phyloP scores from a whole-genome alignment of 2,329 filamentous ascomycete genomes.

The Diplodia sapinea region DNA sequence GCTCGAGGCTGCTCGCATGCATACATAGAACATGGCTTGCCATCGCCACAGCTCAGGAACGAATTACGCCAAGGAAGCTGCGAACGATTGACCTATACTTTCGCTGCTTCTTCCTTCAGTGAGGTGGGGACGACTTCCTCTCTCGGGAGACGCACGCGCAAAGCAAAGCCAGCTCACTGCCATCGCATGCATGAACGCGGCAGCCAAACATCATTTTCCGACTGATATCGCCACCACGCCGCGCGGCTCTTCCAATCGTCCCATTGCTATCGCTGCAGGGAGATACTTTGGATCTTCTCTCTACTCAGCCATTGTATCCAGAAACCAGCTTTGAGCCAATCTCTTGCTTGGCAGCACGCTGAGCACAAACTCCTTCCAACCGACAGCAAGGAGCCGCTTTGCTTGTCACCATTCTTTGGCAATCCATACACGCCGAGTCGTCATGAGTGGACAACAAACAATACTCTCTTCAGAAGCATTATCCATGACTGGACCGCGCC shows the following conservation, averaged over 20 bases:
- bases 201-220: not conserved
- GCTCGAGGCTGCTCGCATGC: too few relatives aligned
- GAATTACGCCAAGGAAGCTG: not conserved
- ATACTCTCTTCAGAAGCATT: not conserved
- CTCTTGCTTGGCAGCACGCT: not conserved
- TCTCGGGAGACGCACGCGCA: not conserved
- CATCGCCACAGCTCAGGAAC: too few relatives aligned
- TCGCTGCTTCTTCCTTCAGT: not conserved
- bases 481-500: not conserved
- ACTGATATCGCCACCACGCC: too few relatives aligned
- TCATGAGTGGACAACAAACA: not conserved
- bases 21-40: too few relatives aligned
- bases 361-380: not conserved
- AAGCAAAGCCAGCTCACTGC: not conserved
- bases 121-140: not conserved
- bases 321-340: not conserved
- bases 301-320: not conserved
- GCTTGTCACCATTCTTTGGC: too few relatives aligned
- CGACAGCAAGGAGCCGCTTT: not conserved
- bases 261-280: slow-evolving; percentile 1
- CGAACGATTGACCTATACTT: not conserved
- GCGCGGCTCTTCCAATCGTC: not conserved
- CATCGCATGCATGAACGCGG: not conserved
- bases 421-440: too few relatives aligned
- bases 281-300: not conserved